These are phyloP conservation scores for Metschnikowia chrysomelidarum DNA, from an alignment of 805 yeast species.

Conservation along the genomic window DNA sequence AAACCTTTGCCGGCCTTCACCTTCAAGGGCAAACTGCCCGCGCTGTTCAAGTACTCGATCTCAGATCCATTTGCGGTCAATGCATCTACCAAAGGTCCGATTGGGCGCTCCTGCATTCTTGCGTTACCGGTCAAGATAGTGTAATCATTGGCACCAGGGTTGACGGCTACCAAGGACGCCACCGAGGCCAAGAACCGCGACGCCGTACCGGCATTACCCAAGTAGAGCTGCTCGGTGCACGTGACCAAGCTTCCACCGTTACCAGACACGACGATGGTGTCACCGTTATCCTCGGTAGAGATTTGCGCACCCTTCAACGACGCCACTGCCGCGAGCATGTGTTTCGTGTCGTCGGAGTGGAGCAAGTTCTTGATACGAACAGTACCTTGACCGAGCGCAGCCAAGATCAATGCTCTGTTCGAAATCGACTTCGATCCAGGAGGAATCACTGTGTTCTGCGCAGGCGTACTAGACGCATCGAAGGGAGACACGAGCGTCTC, in stretches of 20 bases:
- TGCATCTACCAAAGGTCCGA: constrained; percentile 94
- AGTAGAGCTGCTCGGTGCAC: constrained; percentile 64
- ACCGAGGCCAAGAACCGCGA: constrained; percentile 91
- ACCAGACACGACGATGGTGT: constrained; percentile 78
- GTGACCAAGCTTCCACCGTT: constrained; percentile 79
- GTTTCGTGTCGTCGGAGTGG: constrained; percentile 95
- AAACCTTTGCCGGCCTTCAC: constrained; percentile 69
- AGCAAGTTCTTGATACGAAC: constrained; percentile 81
- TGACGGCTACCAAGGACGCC: constrained; percentile 69
- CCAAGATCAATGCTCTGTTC: constrained; percentile 88
- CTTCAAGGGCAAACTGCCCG: constrained; percentile 84
- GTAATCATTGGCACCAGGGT: constrained; percentile 34
- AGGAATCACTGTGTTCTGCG: constrained; percentile 58
- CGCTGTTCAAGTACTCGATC: constrained; percentile 65
- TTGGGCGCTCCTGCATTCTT: constrained; percentile 97
- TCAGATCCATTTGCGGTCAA: constrained; percentile 74
- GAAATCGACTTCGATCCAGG: constrained; percentile 98
- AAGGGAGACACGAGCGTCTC: constrained; percentile 70
- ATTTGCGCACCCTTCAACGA: constrained; percentile 79
- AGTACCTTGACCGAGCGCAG: constrained; percentile 86
- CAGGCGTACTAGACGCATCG: constrained; percentile 29
- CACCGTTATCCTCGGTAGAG: constrained; percentile 84
- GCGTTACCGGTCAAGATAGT: constrained; percentile 87
- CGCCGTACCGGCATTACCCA: constrained; percentile 98
- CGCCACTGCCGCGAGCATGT: constrained; percentile 86